Conservation (phyloP, 2,329 filamentous ascomycete species). For the Penicillium sp. region DNA sequence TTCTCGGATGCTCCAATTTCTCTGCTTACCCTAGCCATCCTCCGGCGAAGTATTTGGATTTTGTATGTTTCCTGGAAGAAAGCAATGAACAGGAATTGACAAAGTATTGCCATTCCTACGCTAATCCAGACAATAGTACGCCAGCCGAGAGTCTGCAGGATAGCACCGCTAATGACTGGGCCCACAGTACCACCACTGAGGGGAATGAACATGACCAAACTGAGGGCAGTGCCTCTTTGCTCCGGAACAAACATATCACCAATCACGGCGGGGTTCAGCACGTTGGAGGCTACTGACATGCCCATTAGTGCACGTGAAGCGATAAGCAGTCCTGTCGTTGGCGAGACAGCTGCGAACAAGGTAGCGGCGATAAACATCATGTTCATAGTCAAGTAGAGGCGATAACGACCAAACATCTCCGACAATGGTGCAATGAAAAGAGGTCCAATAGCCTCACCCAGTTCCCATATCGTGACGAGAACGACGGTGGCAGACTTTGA, state of each 20-base stretch:
- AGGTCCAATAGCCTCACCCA: constrained; percentile 50
- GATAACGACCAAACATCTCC: constrained; percentile 45
- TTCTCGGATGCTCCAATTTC: constrained; percentile 4
- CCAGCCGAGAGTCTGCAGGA: constrained; percentile 60
- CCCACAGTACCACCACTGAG: constrained; percentile 57
- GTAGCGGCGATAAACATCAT: constrained; percentile 40
- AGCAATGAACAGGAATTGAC: constrained; percentile 53
- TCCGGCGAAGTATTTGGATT: constrained; percentile 54
- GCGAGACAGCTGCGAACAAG: constrained; percentile 45
- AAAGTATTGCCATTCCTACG: constrained; percentile 48
- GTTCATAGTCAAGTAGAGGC: constrained; percentile 19
- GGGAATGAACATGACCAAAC: constrained; percentile 46
- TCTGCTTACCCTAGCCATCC: constrained; percentile 28
- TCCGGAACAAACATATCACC: constrained; percentile 64
- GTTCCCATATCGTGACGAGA: constrained; percentile 52
- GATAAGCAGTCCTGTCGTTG: constrained; percentile 30
- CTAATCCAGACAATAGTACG: constrained; percentile 53
- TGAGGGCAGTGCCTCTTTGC: constrained; percentile 60
- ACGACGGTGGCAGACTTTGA: constrained; percentile 25
- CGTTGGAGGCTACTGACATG: constrained; percentile 51
- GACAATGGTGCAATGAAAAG: constrained; percentile 49
- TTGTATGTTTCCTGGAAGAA: constrained; percentile 64
- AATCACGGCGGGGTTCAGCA: constrained; percentile 62
- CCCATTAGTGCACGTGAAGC: constrained; percentile 44
- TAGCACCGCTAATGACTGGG: constrained; percentile 52